These are phyloP conservation scores for Cladosporium velox DNA, from an alignment of 2,329 filamentous ascomycete species.

Conservation along the genomic window DNA sequence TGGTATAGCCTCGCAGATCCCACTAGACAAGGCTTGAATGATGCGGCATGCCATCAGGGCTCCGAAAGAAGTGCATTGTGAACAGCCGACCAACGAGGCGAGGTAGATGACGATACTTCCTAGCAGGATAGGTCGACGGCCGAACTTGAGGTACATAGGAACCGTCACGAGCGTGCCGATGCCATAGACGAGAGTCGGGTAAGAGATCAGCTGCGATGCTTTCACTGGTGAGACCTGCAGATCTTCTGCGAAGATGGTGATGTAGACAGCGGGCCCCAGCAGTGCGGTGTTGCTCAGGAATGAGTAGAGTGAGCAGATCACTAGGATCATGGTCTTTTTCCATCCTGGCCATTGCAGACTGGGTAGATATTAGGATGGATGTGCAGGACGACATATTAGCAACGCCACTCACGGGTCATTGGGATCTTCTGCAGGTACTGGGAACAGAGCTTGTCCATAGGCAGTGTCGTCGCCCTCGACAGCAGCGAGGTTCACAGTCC, in stretches of 20 bases:
- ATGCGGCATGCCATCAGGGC: conserved; percentile 47
- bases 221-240: conserved; percentile 54
- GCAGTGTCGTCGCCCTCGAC: conserved; percentile 61
- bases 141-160: conserved; percentile 42
- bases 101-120: conserved; percentile 46
- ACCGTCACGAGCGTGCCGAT: conserved; percentile 60
- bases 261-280: conserved; percentile 60
- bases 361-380: not conserved
- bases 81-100: conserved; percentile 46
- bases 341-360: conserved; percentile 51
- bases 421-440: conserved; percentile 61
- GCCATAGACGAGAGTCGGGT: conserved; percentile 62
- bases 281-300: conserved; percentile 61
- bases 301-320: conserved; percentile 57
- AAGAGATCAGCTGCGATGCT: conserved; percentile 60
- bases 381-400: conserved; percentile 6
- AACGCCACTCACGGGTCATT: conserved; percentile 54
- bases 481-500: conserved; percentile 57
- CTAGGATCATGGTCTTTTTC: conserved; percentile 60
- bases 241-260: conserved; percentile 55
- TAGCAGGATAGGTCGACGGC: conserved; percentile 48
- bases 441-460: conserved; percentile 62
- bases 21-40: conserved; percentile 47
- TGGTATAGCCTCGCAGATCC: conserved; percentile 50
- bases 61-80: conserved; percentile 43